Conservation (phyloP, 352 stramenopile species). For the Globisporangium camurandrum region DNA sequence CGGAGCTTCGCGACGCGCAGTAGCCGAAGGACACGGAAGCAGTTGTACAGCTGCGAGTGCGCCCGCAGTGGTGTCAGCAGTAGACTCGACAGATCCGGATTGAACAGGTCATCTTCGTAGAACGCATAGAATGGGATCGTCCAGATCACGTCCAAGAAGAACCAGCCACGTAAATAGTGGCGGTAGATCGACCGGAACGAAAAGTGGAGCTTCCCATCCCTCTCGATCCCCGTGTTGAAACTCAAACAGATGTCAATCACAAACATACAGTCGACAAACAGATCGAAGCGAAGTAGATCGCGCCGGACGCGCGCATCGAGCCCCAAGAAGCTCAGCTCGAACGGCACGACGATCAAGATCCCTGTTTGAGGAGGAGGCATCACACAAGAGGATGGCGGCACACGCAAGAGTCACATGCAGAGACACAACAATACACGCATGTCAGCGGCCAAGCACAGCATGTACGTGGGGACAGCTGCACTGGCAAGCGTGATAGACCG, state of each 20-base stretch:
- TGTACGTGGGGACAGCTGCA: not conserved
- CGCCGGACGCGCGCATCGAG: slow-evolving; percentile 22
- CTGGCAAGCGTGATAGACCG: too few species aligned
- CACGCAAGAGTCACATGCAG: too few species aligned
- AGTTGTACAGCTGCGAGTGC: slow-evolving; percentile 32
- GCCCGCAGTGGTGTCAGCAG: slow-evolving; percentile 17
- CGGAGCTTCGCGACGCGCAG: slow-evolving; percentile 44
- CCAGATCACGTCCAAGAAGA: slow-evolving; percentile 52
- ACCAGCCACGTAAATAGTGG: slow-evolving; percentile 46
- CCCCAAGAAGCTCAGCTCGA: slow-evolving; percentile 61
- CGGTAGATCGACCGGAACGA: slow-evolving; percentile 39
- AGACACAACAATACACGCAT: too few species aligned
- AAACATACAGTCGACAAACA: slow-evolving; percentile 63
- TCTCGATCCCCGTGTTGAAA: slow-evolving; percentile 70
- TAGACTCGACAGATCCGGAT: not conserved
- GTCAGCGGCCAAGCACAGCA: too few species aligned
- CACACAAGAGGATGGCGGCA: not conserved
- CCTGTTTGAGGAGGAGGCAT: slow-evolving; percentile 17
- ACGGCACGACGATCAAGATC: slow-evolving; percentile 53
- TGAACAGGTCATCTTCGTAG: slow-evolving; percentile 21
- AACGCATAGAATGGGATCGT: slow-evolving; percentile 66
- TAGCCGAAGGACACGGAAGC: slow-evolving; percentile 39
- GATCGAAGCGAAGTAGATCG: slow-evolving; percentile 39
- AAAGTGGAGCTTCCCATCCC: slow-evolving; percentile 68
- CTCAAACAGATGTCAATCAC: slow-evolving; percentile 62